phyloP scores from a whole-genome alignment of 1,284 basidiomycete species.

The Phenoliferia sp. region DNA sequence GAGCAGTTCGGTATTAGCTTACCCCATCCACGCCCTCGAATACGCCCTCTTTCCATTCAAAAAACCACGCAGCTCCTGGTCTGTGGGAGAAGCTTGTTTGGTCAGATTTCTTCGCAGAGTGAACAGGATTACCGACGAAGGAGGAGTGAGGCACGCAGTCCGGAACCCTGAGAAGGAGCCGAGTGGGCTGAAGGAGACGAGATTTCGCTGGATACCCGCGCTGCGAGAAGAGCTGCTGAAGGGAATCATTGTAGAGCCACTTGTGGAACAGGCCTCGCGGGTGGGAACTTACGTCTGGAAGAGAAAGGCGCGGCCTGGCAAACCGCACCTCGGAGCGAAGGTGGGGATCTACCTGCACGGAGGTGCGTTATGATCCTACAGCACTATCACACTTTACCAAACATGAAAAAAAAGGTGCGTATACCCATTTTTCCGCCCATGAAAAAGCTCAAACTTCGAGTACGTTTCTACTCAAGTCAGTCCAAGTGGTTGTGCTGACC shows the following conservation, averaged over 20 bases:
- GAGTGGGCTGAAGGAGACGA: constrained; percentile 19
- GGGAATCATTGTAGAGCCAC: constrained; percentile 18
- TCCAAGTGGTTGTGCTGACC: background rate
- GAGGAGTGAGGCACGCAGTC: constrained; percentile 23
- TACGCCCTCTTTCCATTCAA: constrained; percentile 7
- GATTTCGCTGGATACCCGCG: constrained; percentile 25
- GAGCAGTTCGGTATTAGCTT: constrained; percentile 11
- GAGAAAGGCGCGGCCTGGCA: constrained; percentile 2
- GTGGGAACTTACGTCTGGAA: constrained; percentile 30
- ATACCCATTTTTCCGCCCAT: constrained; percentile 30
- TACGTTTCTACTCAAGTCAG: background rate
- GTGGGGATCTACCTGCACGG: constrained; percentile 30
- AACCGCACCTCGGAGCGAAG: constrained; percentile 4
- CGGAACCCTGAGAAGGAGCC: constrained; percentile 19
- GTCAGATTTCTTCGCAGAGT: constrained; percentile 23
- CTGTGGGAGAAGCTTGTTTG: constrained; percentile 18
- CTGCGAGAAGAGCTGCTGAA: constrained; percentile 10
- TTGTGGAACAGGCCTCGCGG: no score
- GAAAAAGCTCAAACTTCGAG: constrained; percentile 25
- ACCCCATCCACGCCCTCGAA: constrained; percentile 25
- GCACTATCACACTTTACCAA: constrained; percentile 23
- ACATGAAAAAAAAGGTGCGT: constrained; percentile 23
- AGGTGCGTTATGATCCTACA: constrained; percentile 22
- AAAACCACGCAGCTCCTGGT: constrained; percentile 16
- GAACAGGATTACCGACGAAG: constrained; percentile 23